Base-by-base conservation (phyloP, 257 asterid genomes). In the Euphrasia confusa region DNA sequence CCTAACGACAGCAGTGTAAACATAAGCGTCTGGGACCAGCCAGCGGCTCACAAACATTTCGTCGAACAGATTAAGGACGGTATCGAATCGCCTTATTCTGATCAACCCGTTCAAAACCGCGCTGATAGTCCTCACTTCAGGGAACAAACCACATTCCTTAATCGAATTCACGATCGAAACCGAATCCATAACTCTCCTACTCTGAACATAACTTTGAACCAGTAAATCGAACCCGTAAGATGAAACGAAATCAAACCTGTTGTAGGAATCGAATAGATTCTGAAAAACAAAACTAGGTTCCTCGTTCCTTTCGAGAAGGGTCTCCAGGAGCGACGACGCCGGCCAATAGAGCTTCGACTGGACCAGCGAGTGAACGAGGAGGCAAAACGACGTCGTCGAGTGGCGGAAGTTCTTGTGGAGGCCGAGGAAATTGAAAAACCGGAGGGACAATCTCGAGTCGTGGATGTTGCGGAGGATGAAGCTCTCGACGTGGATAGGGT, bases 401-500 rank as follows among this genome's bases (percentile, higher is more conserved):
- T 92, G 99, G 66, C 63, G 67, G 68, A 86, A 92, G 49, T 77
- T 79, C 65, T 60, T 73, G 80, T 92, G 99, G 47, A 89, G 95
- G 50, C 99, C 97, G 47, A 89, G 81, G 64, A 83, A 92, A 75
- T 92, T 92, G 80, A 92, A 89, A 82, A 86, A 89, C 58, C 99
- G 92, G 71, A 92, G 90, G 60, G 95, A 87, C 74, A 89, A 80
- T 90, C 87, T 78, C 37, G 95, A 76, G 53, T 81, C 83, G 33
- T 78, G 76, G 59, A 82, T 75, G 64, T 79, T 89, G n/a, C 49
- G 80, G 68, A 86, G 62, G 66, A 92, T 81, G 65, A 86, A 67
- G 60, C 45, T 56, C 60, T 92, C 99, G 4, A 92, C 74, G 73
- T 89, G 95, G 39, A 63, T 71, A 27, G 81, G 72, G 39, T 64